Conservation (phyloP, 2,329 filamentous ascomycete genomes). For the Curvularia lunata region DNA sequence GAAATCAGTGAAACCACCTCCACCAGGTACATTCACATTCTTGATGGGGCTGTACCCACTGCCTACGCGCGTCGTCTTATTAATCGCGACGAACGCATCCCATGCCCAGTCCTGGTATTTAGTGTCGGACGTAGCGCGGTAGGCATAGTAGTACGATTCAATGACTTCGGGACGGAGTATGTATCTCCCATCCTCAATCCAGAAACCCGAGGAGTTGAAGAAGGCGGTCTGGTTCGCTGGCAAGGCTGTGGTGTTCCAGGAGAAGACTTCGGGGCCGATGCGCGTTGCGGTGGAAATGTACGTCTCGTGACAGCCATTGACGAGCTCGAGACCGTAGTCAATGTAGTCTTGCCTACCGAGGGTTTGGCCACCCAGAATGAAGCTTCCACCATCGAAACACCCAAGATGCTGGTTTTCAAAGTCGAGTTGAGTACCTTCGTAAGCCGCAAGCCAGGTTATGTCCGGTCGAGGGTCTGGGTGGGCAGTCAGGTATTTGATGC, state of each 20-base stretch:
- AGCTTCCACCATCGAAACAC: constrained; percentile 85
- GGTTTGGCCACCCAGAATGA: constrained; percentile 79
- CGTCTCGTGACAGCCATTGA: constrained; percentile 74
- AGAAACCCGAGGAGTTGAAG: constrained; percentile 74
- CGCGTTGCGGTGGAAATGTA: constrained; percentile 71
- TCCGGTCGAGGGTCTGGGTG: constrained; percentile 71
- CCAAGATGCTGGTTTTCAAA: constrained; percentile 62
- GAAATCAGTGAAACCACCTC: constrained; percentile 69
- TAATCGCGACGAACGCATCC: constrained; percentile 75
- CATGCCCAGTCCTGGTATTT: constrained; percentile 87
- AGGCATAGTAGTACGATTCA: constrained; percentile 87
- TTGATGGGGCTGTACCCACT: constrained; percentile 71
- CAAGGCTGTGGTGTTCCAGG: constrained; percentile 45
- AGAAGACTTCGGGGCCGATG: constrained; percentile 74
- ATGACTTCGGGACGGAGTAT: constrained; percentile 80
- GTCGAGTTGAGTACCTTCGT: constrained; percentile 52
- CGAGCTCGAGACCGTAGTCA: constrained; percentile 74
- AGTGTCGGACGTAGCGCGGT: constrained; percentile 74
- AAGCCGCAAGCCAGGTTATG: constrained; percentile 73
- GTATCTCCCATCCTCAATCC: constrained; percentile 67
- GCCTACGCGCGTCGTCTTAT: constrained; percentile 65
- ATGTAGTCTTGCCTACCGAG: constrained; percentile 71
- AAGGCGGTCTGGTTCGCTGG: constrained; percentile 59
- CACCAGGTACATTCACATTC: constrained; percentile 68
- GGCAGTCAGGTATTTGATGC: constrained; percentile 72